These are phyloP conservation scores for Gnomoniopsis sp. DNA, from an alignment of 2,329 filamentous ascomycete genomes.

Conservation along the genomic window DNA sequence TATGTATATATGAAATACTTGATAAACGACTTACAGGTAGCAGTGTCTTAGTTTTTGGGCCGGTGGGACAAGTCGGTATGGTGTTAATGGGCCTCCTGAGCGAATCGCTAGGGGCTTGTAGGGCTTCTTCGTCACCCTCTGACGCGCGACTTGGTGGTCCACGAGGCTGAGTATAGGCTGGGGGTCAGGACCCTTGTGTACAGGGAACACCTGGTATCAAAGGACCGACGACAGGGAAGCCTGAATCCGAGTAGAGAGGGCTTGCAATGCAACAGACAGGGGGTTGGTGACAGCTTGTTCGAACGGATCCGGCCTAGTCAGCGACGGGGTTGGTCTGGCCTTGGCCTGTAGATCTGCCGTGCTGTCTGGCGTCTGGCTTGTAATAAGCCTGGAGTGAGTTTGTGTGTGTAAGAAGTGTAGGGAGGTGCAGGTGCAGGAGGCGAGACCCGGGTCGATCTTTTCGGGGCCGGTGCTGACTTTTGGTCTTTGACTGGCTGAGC, in stretches of 20 bases:
- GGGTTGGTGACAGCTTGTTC: background rate
- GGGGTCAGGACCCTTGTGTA: slow-evolving; percentile 2
- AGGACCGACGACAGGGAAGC: slow-evolving; percentile 8
- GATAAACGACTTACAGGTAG: slow-evolving; percentile 11
- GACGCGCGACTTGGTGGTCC: slow-evolving; percentile 18
- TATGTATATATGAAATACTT: background rate
- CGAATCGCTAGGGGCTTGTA: slow-evolving; percentile 12
- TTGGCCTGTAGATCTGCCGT: slow-evolving; percentile 1
- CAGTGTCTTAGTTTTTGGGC: slow-evolving; percentile 7
- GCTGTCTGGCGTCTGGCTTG: background rate
- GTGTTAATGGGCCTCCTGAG: slow-evolving; percentile 13
- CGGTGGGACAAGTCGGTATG: slow-evolving; percentile 12
- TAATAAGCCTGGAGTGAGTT: background rate
- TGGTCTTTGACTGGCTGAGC: slow-evolving; percentile 16
- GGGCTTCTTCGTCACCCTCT: slow-evolving; percentile 17
- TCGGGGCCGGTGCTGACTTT: slow-evolving; percentile 3
- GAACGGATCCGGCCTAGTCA: slow-evolving; percentile 9
- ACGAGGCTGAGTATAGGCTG: slow-evolving; percentile 18
- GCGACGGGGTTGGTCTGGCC: slow-evolving; percentile 18
- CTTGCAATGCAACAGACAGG: background rate
- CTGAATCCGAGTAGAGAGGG: background rate
- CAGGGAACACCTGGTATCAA: slow-evolving; percentile 2
- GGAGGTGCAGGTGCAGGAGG: slow-evolving; percentile 8
- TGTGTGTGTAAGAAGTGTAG: background rate
- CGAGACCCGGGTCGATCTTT: slow-evolving; percentile 18